Base-by-base conservation (phyloP, 345 rosid species). In the Boechera retrofracta region DNA sequence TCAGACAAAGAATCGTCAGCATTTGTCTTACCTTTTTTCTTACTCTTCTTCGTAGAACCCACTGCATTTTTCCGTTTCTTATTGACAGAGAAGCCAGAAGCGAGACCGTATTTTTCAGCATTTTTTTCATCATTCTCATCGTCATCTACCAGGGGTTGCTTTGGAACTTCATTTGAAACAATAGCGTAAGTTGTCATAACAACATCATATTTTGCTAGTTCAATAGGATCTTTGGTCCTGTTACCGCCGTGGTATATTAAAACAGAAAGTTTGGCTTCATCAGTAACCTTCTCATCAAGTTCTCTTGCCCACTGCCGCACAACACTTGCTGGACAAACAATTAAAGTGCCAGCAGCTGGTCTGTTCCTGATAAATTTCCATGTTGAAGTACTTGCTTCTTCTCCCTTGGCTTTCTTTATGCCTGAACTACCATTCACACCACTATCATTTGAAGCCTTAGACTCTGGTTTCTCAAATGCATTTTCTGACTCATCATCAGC, bases 251-350 rank as follows among this genome's bases (percentile, higher is more conserved):
- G 98, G 85, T 94, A 94, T 71, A 89, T 62, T 56, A 94, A 82
- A 56, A 81, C 84, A 77, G 89, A 75, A 64, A 94, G 89, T 71
- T 85, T 89, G 73, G 89, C 79, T 81, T 86, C 91, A 24, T 82
- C 83, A 36, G 91, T 72, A 84, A 94, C 95, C 88, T 94, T 94
- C 33, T 94, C 97, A 67, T 85, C 89, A 80, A 94, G 82, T 76
- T 94, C 98, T 81, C 97, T 75, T 56, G 89, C 93, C 98, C 98
- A 94, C 77, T 94, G 98, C 56, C 97, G 91, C 48, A 94, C 87
- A 83, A 94, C 79, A 82, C 97, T 92, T 2, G 98, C 98, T 47
- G 98, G 97, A 81, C 98, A 94, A 41, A 94, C 97, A 84, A 94
- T 89, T 75, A 94, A 85, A 51, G 98, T 94, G 56, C 98, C 98